Conservation (phyloP, 208 protist genomes). For the Trypanosoma caninum region DNA sequence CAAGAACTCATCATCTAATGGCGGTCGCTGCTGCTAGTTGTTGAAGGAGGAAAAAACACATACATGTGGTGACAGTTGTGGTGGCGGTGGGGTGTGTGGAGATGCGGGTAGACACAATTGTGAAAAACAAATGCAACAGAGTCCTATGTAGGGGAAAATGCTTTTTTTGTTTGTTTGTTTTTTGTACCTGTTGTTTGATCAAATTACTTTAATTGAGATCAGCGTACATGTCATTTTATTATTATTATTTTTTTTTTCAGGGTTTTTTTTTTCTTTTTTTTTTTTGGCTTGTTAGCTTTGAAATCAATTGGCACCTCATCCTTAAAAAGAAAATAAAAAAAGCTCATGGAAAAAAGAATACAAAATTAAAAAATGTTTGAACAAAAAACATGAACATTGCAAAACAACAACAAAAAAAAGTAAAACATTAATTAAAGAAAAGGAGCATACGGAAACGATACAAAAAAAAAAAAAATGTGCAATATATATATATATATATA, state of each 20-base stretch:
- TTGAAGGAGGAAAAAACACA: background rate
- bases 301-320: background rate
- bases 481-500: no score
- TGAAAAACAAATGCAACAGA: background rate
- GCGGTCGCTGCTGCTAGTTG: conserved; percentile 36
- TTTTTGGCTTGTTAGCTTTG: conserved; percentile 1
- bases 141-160: background rate
- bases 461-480: background rate
- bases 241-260: background rate
- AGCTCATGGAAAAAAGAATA: background rate
- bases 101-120: background rate
- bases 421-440: background rate
- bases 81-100: background rate
- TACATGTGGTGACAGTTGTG: background rate
- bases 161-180: background rate
- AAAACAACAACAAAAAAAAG: background rate
- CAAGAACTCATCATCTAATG: conserved; percentile 19
- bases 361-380: background rate
- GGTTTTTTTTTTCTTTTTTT: conserved; percentile 2
- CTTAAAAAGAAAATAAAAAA: conserved; percentile 8
- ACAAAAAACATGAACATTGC: background rate
- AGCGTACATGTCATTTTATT: background rate
- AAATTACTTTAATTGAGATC: no score
- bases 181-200: no score
- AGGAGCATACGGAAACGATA: background rate